These are phyloP conservation scores for Saccharomyces jurei DNA, from an alignment of 805 yeast species.

Conservation along the genomic window DNA sequence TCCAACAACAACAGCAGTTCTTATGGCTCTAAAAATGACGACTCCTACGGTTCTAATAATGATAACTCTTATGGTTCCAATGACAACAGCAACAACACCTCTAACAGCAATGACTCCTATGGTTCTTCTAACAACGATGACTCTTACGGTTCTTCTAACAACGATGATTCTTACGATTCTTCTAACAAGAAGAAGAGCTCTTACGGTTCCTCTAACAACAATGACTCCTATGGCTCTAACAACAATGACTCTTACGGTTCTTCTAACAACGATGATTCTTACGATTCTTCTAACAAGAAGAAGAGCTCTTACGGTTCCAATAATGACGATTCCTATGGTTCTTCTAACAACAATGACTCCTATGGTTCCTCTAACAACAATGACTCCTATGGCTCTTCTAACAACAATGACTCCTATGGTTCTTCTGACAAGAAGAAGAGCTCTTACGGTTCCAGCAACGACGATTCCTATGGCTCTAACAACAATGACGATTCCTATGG, in stretches of 20 bases:
- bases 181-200: slow-evolving; percentile 12
- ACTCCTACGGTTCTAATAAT: slow-evolving; percentile 25
- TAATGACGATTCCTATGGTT: slow-evolving; percentile 15
- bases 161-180: slow-evolving; percentile 19
- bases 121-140: slow-evolving; percentile 17
- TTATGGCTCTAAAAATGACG: slow-evolving; percentile 7
- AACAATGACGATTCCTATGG: slow-evolving; percentile 19
- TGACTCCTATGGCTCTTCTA: slow-evolving; percentile 27
- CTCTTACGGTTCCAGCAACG: slow-evolving; percentile 25
- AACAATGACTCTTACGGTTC: slow-evolving; percentile 14
- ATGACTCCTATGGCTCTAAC: slow-evolving; percentile 17
- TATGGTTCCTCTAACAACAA: slow-evolving; percentile 15
- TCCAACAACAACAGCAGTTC: slow-evolving; percentile 8
- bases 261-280: slow-evolving; percentile 14
- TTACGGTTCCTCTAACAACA: slow-evolving; percentile 11
- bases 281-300: slow-evolving; percentile 10
- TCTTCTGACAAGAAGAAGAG: slow-evolving; percentile 19
- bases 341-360: slow-evolving; percentile 6
- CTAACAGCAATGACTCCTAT: slow-evolving; percentile 21
- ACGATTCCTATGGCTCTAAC: slow-evolving; percentile 26
- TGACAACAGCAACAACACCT: too few species aligned
- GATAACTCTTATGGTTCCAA: slow-evolving; percentile 25
- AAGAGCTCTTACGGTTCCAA: slow-evolving; percentile 9
- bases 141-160: slow-evolving; percentile 18
- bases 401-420: slow-evolving; percentile 25